Base-by-base conservation (phyloP, 306 rosid genomes). In the Medicago arabica region DNA sequence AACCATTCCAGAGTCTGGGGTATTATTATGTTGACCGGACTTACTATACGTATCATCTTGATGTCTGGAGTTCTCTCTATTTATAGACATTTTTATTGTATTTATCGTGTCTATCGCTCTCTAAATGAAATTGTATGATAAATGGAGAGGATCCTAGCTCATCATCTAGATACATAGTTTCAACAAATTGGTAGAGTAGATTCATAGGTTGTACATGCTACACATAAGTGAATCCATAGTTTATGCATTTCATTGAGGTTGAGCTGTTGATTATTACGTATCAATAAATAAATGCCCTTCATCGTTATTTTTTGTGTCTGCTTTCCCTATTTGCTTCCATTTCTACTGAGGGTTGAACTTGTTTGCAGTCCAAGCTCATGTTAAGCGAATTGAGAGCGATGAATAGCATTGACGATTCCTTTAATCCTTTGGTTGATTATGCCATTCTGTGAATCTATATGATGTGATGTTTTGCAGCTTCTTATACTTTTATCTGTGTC, bases 191-290 rank as follows among this genome's bases (percentile, higher is more conserved):
- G 71, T 64, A 64, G 71, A 18, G 73, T 15, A 61, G 43, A 60
- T 60, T 60, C 67, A 25, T 60, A 66, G 73, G 50, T 75, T 76
- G 71, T 72, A 67, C 70, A 76, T 60, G 64, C 72, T 50, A 41
- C 38, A 58, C 66, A 28, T 28, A 71, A 17, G 39, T 55, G 66
- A 72, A 49, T 71, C n/a, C 10, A 39, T 75, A 58, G 58, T 40
- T 41, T 77, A 72, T 76, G 57, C 54, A 44, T 54, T 54, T 64
- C 55, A 17, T 44, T 50, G 62, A 18, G 50, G 18, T 55, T 51
- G 38, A 46, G 67, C 15, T 44, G 71, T 72, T 67, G 64, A 18
- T 34, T 34, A 67, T 80, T 58, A 50, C 72, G 76, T 74, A 31
- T 41, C 63, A 58, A 34, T 40, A 44, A 12, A 31, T 15, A 57